Evolutionary conservation across 768 basidiomycete species (phyloP).

Genomic region (Botryobasidium botryosum): DNA sequence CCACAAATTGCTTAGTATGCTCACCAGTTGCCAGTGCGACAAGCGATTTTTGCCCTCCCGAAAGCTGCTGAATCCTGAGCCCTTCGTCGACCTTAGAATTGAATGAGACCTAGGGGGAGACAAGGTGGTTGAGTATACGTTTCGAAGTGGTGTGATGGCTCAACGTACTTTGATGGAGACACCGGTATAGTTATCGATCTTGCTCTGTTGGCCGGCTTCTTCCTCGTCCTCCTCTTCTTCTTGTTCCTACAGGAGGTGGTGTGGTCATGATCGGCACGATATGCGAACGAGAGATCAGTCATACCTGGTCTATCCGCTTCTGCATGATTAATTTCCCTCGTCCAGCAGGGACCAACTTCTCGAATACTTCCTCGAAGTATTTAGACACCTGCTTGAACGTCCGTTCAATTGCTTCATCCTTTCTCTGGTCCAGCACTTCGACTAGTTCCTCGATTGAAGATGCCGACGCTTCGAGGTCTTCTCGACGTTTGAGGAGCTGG

Average conservation of each 20-base stretch:
- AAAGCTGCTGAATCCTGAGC: conserved; percentile 86
- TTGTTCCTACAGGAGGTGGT: conserved; percentile 25
- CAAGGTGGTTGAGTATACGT: neutral
- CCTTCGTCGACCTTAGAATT: conserved; percentile 98
- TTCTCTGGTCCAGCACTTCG: conserved; percentile 83
- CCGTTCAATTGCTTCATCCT: conserved; percentile 96
- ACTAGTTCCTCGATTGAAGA: conserved; percentile 84
- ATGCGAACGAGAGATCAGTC: conserved; percentile 12
- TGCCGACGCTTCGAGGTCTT: conserved; percentile 83
- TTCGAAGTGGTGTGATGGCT: neutral
- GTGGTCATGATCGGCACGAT: neutral
- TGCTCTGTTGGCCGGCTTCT: conserved; percentile 54
- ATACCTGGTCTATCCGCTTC: conserved; percentile 67
- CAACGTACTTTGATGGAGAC: conserved; percentile 92
- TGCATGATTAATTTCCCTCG: conserved; percentile 86
- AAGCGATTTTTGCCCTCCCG: conserved; percentile 93
- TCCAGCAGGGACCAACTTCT: conserved; percentile 87
- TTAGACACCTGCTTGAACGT: conserved; percentile 97
- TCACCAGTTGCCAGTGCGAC: conserved; percentile 86
- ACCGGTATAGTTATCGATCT: conserved; percentile 89
- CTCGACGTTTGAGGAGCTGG: conserved; percentile 66
- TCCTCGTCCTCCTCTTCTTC: conserved; percentile 57
- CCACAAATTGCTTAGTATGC: conserved; percentile 5
- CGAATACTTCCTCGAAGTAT: conserved; percentile 95
- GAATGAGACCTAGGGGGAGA: conserved; percentile 64